Evolutionary conservation across 306 rosid species (phyloP).

Genomic region (Malus fusca): DNA sequence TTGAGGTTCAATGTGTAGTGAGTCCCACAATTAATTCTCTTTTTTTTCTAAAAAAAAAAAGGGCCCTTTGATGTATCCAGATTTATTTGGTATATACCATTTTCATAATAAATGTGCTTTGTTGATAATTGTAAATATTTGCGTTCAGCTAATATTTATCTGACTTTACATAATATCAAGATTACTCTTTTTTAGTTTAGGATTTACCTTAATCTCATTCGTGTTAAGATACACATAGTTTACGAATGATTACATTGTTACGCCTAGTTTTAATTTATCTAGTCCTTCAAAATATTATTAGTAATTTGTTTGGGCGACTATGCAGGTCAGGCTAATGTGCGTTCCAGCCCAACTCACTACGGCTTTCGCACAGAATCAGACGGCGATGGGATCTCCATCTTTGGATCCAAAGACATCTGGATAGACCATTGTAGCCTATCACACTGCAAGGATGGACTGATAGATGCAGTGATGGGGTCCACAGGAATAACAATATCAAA

Average conservation of each 20-base stretch:
- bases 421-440: conserved; percentile 80
- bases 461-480: conserved; percentile 89
- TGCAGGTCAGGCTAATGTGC: conserved; percentile 52
- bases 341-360: conserved; percentile 68
- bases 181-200: too few species aligned
- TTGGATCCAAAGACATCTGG: conserved; percentile 67
- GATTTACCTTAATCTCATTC: background rate
- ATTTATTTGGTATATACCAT: too few species aligned
- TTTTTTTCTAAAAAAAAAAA: too few species aligned
- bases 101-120: too few species aligned
- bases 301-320: background rate
- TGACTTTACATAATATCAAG: too few species aligned
- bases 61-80: too few species aligned
- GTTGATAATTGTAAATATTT: background rate
- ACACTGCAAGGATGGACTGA: conserved; percentile 76
- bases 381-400: conserved; percentile 83
- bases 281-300: background rate
- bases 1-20: too few species aligned
- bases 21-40: fast-evolving
- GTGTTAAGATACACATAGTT: background rate
- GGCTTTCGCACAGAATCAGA: conserved; percentile 67
- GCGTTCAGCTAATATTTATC: background rate
- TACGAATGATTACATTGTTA: background rate
- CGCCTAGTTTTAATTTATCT: too few species aligned
- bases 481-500: conserved; percentile 77